These are phyloP conservation scores for Colletotrichum sp. DNA, from an alignment of 2,329 filamentous ascomycete species.

Conservation along the genomic window DNA sequence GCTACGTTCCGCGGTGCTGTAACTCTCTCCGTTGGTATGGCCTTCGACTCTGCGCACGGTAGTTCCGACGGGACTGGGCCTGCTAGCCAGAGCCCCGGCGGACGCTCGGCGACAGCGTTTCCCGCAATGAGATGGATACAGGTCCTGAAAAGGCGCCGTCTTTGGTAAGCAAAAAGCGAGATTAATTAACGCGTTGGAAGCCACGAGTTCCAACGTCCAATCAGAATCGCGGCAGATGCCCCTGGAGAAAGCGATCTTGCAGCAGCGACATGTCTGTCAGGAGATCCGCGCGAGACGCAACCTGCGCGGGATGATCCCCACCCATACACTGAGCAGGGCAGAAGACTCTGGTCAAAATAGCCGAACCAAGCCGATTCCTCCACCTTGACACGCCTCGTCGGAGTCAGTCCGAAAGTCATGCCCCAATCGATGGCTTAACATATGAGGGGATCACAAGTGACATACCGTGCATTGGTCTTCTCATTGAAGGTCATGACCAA, in stretches of 20 bases:
- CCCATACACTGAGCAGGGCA: not conserved
- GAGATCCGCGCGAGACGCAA: not conserved
- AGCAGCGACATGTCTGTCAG: not conserved
- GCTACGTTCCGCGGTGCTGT: not conserved
- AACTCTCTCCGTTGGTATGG: not conserved
- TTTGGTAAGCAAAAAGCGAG: not conserved
- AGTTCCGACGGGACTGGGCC: not conserved
- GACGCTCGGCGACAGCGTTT: not conserved
- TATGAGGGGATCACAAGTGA: not conserved
- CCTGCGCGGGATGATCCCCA: not conserved
- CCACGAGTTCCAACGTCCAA: not conserved
- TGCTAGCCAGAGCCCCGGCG: not conserved
- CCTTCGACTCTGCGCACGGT: not conserved
- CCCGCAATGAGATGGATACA: not conserved
- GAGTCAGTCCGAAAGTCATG: not conserved
- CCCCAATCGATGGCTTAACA: not conserved
- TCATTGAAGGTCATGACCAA: not conserved
- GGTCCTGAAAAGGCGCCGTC: not conserved
- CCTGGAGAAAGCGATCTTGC: not conserved
- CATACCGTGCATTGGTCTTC: not conserved
- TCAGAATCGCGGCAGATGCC: not conserved
- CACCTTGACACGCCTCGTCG: not conserved
- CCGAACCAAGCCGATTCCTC: conserved; percentile 1
- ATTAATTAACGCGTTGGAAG: not conserved
- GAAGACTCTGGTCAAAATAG: not conserved